Evolutionary conservation across 768 basidiomycete species (phyloP), one percentile per base, ranked within the genome.

Genomic region (Serendipita sp.): DNA sequence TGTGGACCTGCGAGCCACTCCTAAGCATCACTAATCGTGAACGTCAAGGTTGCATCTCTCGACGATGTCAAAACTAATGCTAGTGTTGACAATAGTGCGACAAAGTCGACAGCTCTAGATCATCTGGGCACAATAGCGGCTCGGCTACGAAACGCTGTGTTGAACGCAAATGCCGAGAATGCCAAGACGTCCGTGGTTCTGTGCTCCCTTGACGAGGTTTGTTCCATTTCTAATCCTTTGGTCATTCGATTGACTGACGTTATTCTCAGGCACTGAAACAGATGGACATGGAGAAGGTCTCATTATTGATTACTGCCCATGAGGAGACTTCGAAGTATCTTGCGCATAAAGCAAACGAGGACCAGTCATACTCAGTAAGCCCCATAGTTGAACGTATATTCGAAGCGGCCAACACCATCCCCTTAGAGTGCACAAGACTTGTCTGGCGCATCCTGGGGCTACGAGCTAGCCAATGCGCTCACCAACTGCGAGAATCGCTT

Each of bases 91-190:
- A 82, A 78, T 41, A 93, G 89, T 67, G 90, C 90, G 0, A 84
- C 86, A 0, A 95, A 93, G 71, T 84, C 83, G 1, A 84, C 96
- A 65, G 90, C 93, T 0, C 76, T 98, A 38, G 96, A 99, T 70
- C 90, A 98, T 72, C 76, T 99, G 0, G 96, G 96, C 9, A 79
- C 85, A n/a, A 90, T 99, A 61, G 93, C 88, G 24, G 88, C 92
- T 3, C 81, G 83, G 43, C 79, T 98, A 43, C 80, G 88, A 33
- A 74, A 80, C 0, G 84, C 81, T 41, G 73, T 75, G 60, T 71
- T 84, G 48, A 77, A 56, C 65, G 61, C 62, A 9, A 68, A 20
- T 66, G 70, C 64, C 64, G 66, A n/a, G 42, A 77, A 73, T 65
- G 70, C 64, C 61, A 77, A 72, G 62, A 71, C 64, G 16, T 30